Conservation (phyloP, 2,329 filamentous ascomycete genomes). For the Dactylellina parvicollis region DNA sequence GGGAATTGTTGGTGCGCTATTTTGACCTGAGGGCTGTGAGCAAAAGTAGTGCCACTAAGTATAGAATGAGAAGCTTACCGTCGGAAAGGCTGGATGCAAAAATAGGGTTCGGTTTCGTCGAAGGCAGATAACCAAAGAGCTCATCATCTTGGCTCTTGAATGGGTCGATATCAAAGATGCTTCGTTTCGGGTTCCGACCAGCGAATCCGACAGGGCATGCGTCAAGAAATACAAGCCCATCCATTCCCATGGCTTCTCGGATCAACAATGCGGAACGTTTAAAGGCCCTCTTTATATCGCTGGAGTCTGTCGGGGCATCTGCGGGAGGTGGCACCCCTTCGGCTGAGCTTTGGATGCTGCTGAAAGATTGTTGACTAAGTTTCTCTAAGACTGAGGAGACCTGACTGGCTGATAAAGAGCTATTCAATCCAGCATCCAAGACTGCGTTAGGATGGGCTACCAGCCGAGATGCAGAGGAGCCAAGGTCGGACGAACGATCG, state of each 20-base stretch:
- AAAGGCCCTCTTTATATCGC: background rate
- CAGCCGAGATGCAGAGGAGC: background rate
- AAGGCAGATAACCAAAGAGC: background rate
- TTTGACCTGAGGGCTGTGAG: constrained; percentile 6
- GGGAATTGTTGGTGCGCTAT: background rate
- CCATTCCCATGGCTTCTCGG: constrained; percentile 8
- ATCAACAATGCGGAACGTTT: constrained; percentile 1
- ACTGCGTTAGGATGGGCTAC: background rate
- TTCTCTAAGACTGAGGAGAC: background rate
- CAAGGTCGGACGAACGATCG: background rate
- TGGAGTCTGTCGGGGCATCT: background rate
- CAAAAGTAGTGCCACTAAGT: background rate
- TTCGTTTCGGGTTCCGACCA: constrained; percentile 4
- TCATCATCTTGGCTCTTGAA: constrained; percentile 4
- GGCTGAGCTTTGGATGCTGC: background rate
- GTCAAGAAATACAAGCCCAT: constrained; percentile 16
- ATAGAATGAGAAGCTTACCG: background rate
- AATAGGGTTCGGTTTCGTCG: constrained; percentile 2
- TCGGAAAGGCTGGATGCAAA: constrained; percentile 6
- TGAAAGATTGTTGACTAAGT: background rate
- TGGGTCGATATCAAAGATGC: background rate
- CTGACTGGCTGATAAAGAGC: background rate
- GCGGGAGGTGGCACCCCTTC: background rate
- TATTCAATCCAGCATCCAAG: background rate
- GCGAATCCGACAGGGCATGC: constrained; percentile 9